Base-by-base conservation (phyloP, 495 filamentous ascomycete species). In the Tetracladium setigerum region DNA sequence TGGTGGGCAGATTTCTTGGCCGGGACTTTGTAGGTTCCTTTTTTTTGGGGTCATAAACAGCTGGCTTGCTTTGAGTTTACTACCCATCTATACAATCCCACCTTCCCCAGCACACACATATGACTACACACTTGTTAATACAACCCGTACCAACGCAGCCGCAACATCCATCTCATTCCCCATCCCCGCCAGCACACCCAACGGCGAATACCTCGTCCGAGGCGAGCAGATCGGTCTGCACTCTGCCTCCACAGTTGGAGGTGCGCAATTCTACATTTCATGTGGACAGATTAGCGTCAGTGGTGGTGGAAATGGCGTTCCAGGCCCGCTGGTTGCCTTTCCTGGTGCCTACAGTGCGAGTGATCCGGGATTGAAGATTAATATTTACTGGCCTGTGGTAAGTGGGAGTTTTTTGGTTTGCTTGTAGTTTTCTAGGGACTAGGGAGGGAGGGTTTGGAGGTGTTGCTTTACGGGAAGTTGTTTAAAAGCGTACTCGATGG, bases 121-220 rank as follows among this genome's bases (percentile, higher is more conserved):
- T n/a, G n/a, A n/a, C n/a, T n/a, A n/a, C n/a, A n/a, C n/a, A n/a
- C n/a, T n/a, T n/a, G n/a, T n/a, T n/a, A n/a, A n/a, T n/a, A n/a
- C n/a, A n/a, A n/a, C n/a, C n/a, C n/a, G n/a, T n/a, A 41, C 24
- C 1, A 13, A 44, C 2, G 13, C n/a, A 38, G 56, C 41, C 38
- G 12, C n/a, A 3, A 70, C 63, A 67, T 53, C 55, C 36, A 53
- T 65, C 17, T 71, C 69, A 35, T 64, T 74, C 22, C 73, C 66
- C 38, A 76, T 83, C 53, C 78, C 79, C 16, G 66, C 63, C 46
- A 67, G 67, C 48, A 65, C 75, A 52, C 66, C 72, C 0, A 61
- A 62, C 39, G 79, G 79, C 41, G 72, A 82, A 47, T 83, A 83
- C 52, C 73, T 83, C 41, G 61, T 81, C 38, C 71, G 79, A 2